Base-by-base conservation (phyloP, 208 protist genomes). In the Balamuthia mandrillaris region DNA sequence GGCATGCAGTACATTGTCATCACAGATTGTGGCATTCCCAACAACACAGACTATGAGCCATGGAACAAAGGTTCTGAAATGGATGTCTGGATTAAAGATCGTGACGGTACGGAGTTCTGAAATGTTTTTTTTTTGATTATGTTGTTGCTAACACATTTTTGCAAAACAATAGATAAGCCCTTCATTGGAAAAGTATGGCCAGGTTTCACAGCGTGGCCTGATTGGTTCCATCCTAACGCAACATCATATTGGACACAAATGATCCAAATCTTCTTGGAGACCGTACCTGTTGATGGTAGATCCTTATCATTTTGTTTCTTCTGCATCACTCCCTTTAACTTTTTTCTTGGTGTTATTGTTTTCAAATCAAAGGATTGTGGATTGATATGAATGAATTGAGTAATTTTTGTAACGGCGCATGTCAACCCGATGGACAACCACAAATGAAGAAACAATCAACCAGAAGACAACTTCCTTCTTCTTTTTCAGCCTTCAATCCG, bases 381-480 rank as follows among this genome's bases (percentile, higher is more conserved):
- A 91, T 92, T 12, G 95, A 96, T 81, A 96, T 96, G 95, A 96
- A 96, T 84, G 93, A 95, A 70, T 29, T 87, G 2, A 70, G 54
- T 21, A 94, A 92, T 81, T 93, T 96, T 70, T 95, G 89, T 82
- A 79, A 90, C 41, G 78, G 86, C 24, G 33, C 24, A 10, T 90
- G 86, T n/a, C 58, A n/a, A 5, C 29, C 6, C 44, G 18, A 83
- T 24, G 10, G 10, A 21, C 54, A 78, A 51, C 6, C n/a, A 4
- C 10, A 14, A 61, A 33, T 16, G 60, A 39, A n/a, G 42, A 16
- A 45, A 49, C 27, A 12, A 61, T 29, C 74, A 83, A 27, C 51
- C 47, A 42, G n/a, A 35, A n/a, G 47, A 14, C 37, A 77, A 9
- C 66, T 9, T 21, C 16, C 39, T 31, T 21, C 12, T 24, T 29